Evolutionary conservation across 306 rosid species (phyloP).

Genomic region (Gleditsia sinensis): DNA sequence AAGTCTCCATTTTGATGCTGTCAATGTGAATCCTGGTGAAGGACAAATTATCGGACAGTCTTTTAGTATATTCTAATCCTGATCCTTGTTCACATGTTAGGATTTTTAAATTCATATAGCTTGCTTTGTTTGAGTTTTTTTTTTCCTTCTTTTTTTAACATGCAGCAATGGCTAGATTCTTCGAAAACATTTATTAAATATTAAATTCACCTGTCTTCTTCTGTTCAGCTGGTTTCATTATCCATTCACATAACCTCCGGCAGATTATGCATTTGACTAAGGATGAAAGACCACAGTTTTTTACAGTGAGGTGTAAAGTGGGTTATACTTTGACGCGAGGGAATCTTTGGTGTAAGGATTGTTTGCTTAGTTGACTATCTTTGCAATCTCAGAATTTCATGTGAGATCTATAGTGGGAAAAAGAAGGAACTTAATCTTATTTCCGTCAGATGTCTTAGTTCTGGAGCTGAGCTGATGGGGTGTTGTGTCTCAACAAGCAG

Average conservation of each 20-base stretch:
- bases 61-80: slow-evolving; percentile 52
- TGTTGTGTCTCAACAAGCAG: slow-evolving; percentile 80
- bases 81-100: slow-evolving; percentile 52
- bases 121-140: not conserved
- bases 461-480: slow-evolving; percentile 74
- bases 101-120: slow-evolving; percentile 33
- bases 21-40: slow-evolving; percentile 52
- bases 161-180: slow-evolving; percentile 42
- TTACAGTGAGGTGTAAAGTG: slow-evolving; percentile 41
- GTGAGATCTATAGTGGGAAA: slow-evolving; percentile 54
- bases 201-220: slow-evolving; percentile 51
- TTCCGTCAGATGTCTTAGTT: slow-evolving; percentile 46
- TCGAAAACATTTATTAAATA: slow-evolving; percentile 40
- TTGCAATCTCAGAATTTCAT: slow-evolving; percentile 39
- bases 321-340: slow-evolving; percentile 38
- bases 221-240: slow-evolving; percentile 54
- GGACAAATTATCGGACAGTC: slow-evolving; percentile 34
- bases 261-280: slow-evolving; percentile 57
- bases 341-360: slow-evolving; percentile 48
- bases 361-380: slow-evolving; percentile 46
- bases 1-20: slow-evolving; percentile 40
- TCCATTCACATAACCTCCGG: slow-evolving; percentile 39
- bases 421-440: slow-evolving; percentile 39
- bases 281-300: slow-evolving; percentile 40
- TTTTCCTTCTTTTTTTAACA: not conserved